Percentiles rank a stretch among this genome's conserved stretches.
These are phyloP conservation scores for Solanum pimpinellifolium DNA, from an alignment of 257 asterid species.

Conservation along the genomic window DNA sequence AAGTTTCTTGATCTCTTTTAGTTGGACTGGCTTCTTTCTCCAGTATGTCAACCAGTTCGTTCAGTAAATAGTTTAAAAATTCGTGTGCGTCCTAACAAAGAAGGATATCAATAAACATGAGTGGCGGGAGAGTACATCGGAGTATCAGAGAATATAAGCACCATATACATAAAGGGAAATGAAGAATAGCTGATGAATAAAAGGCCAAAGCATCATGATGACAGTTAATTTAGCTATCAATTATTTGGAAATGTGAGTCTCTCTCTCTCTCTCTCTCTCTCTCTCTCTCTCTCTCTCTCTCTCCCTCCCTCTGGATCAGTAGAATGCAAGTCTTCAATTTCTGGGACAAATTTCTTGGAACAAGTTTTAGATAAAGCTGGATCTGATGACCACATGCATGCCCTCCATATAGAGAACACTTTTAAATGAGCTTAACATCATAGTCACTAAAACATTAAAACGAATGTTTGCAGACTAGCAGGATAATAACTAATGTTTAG, in stretches of 20 bases:
- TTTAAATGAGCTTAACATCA: not conserved
- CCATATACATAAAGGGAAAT: not conserved
- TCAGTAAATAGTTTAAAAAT: constrained; percentile 73
- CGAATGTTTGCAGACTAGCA: not conserved
- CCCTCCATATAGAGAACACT: not conserved
- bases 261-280: not conserved
- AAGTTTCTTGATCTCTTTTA: constrained; percentile 47
- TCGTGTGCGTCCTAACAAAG: constrained; percentile 77
- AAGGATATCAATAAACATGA: not conserved
- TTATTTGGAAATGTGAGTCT: not conserved
- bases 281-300: not conserved
- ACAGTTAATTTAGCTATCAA: not conserved
- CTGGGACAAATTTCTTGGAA: not conserved
- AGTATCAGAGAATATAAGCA: not conserved
- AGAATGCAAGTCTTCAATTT: not conserved
- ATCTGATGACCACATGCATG: not conserved
- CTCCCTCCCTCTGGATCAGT: not conserved
- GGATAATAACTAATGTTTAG: not conserved
- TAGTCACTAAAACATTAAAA: not conserved
- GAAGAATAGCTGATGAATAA: not conserved
- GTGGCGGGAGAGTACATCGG: not conserved
- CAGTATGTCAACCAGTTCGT: constrained; percentile 81
- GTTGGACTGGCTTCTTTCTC: constrained; percentile 63
- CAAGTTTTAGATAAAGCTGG: not conserved
- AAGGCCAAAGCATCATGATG: not conserved